Evolutionary conservation across 2,329 filamentous ascomycete genomes (phyloP).

Genomic region (Botrytis hyacinthi): DNA sequence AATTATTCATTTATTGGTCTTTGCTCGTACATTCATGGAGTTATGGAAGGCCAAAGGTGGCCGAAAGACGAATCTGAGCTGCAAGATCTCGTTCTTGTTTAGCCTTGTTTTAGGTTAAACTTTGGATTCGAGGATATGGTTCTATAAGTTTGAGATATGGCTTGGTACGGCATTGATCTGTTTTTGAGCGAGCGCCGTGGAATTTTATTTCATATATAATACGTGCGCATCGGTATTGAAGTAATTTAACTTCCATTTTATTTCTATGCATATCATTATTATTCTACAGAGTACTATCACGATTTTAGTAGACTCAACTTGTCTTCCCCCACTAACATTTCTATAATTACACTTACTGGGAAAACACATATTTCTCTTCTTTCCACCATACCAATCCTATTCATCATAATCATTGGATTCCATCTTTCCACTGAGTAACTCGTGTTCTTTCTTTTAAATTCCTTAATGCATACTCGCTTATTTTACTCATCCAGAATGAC

Average conservation of each 20-base stretch:
- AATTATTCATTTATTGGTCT: background rate
- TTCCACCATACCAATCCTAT: background rate
- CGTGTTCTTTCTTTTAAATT: too few species aligned
- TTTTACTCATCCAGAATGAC: too few species aligned
- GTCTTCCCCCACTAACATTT: background rate
- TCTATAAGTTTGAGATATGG: background rate
- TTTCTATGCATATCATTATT: background rate
- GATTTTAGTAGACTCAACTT: fast-evolving
- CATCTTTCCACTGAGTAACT: too few species aligned
- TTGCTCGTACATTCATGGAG: background rate
- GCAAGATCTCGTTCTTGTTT: background rate
- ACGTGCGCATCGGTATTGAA: background rate
- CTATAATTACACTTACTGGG: background rate
- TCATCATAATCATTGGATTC: too few species aligned
- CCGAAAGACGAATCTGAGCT: background rate
- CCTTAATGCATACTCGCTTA: background rate
- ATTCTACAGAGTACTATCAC: background rate
- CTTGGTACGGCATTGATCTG: background rate
- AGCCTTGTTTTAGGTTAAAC: background rate
- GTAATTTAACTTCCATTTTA: too few species aligned
- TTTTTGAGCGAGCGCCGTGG: background rate
- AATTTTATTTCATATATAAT: fast-evolving
- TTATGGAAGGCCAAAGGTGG: background rate
- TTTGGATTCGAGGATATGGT: background rate
- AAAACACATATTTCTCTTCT: background rate